Evolutionary conservation across 2,329 filamentous ascomycete genomes (phyloP).

Genomic region (Lasiodiplodia sp.): DNA sequence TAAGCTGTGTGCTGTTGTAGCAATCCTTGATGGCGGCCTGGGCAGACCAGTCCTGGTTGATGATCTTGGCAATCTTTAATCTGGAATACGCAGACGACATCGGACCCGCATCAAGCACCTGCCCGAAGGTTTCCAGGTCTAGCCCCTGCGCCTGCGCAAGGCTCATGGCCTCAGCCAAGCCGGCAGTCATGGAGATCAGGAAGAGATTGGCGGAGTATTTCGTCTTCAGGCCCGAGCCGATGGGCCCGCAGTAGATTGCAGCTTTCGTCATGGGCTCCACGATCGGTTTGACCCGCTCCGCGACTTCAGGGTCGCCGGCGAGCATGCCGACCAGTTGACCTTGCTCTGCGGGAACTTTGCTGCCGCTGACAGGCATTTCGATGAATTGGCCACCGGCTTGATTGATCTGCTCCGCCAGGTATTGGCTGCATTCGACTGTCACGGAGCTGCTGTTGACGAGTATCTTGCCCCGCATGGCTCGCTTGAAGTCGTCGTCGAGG

Average conservation of each 20-base stretch:
- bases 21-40: constrained; percentile 44
- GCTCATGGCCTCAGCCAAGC: constrained; percentile 45
- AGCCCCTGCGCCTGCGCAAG: constrained; percentile 44
- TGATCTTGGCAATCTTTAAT: constrained; percentile 42
- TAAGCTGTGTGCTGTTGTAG: constrained; percentile 41
- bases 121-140: constrained; percentile 39
- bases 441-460: neutral
- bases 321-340: constrained; percentile 41
- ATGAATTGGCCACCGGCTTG: neutral
- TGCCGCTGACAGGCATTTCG: constrained; percentile 7
- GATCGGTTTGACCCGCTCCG: constrained; percentile 37
- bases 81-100: constrained; percentile 43
- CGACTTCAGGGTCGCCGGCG: constrained; percentile 39
- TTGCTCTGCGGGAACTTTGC: neutral
- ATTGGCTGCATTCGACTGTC: neutral
- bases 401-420: neutral
- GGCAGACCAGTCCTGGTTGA: constrained; percentile 40
- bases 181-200: constrained; percentile 42
- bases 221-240: constrained; percentile 42
- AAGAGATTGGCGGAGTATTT: constrained; percentile 46
- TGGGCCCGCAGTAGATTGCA: constrained; percentile 45
- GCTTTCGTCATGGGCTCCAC: constrained; percentile 40
- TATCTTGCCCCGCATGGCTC: neutral
- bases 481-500: neutral
- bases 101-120: constrained; percentile 42